A percentile compares a stretch with the other conserved stretches of the same genome.
Evolutionary conservation across 768 basidiomycete species (phyloP).

Genomic region (Suillus bovinus): DNA sequence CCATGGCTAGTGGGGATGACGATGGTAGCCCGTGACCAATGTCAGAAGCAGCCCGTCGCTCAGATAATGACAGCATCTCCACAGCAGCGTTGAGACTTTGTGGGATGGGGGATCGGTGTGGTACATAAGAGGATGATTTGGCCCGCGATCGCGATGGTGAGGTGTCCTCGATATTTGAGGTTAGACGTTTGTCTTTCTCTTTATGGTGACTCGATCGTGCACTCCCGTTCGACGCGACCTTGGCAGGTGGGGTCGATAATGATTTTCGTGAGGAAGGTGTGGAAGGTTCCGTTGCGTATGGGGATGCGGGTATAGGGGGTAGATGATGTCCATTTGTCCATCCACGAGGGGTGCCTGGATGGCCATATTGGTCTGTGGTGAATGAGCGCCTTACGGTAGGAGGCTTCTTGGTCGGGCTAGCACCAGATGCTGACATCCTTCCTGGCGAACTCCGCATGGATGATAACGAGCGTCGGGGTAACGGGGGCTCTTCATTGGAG

Average conservation of each 20-base stretch:
- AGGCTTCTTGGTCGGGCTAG: constrained; percentile 28
- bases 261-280: constrained; percentile 55
- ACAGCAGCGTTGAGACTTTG: constrained; percentile 75
- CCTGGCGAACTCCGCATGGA: constrained; percentile 36
- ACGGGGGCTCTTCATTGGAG: constrained; percentile 28
- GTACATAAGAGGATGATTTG: constrained; percentile 56
- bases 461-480: constrained; percentile 32
- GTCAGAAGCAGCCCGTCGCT: constrained; percentile 31
- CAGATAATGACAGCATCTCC: constrained; percentile 52
- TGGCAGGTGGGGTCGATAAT: constrained; percentile 31
- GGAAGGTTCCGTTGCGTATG: constrained; percentile 62
- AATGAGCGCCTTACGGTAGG: constrained; percentile 33
- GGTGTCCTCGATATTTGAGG: constrained; percentile 37
- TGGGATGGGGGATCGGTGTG: constrained; percentile 55
- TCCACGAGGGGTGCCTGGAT: constrained; percentile 30
- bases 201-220: constrained; percentile 26
- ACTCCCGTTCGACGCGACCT: constrained; percentile 29
- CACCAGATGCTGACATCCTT: constrained; percentile 23
- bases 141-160: constrained; percentile 47
- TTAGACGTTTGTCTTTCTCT: constrained; percentile 35
- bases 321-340: constrained; percentile 46
- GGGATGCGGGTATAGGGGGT: constrained; percentile 70
- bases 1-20: constrained; percentile 21
- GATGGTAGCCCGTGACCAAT: constrained; percentile 22
- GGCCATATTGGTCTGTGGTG: constrained; percentile 31